Evolutionary conservation across 805 yeast genomes (phyloP).

Genomic region (Yarrowia porcina): DNA sequence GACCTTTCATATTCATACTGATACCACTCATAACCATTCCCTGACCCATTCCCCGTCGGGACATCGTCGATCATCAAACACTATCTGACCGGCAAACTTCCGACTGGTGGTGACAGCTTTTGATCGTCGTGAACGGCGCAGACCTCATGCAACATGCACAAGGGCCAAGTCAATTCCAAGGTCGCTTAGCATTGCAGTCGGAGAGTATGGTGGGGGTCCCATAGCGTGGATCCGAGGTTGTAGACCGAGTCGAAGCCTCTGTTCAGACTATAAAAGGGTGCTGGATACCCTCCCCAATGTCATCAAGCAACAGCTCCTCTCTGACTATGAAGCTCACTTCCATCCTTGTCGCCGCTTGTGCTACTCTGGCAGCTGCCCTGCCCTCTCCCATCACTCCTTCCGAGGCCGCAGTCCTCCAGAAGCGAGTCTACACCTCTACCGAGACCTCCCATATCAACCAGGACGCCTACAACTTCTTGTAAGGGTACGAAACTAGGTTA

Average conservation of each 20-base stretch:
- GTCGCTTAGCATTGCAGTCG: not conserved
- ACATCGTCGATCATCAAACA: conserved; percentile 32
- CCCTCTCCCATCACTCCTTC: not conserved
- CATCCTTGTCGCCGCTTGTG: not conserved
- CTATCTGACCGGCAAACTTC: not conserved
- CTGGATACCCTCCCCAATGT: not conserved
- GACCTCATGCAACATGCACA: not conserved
- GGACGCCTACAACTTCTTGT: conserved; percentile 15
- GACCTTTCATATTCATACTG: no score
- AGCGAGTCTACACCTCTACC: not conserved
- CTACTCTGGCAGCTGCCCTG: not conserved
- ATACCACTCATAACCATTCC: no score
- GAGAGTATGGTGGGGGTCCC: not conserved
- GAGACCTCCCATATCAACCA: conserved; percentile 7
- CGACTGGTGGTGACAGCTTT: not conserved
- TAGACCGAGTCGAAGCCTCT: not conserved
- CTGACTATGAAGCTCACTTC: not conserved
- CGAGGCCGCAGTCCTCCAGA: not conserved
- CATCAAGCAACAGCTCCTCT: not conserved
- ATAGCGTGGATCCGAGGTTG: no score
- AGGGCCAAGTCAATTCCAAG: not conserved
- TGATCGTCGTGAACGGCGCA: conserved; percentile 8
- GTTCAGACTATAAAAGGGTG: not conserved
- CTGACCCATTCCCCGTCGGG: no score
- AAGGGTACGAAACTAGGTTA: no score